Evolutionary conservation across 441 rosid genomes (phyloP), one percentile per base, ranked within the genome.

Genomic region (Croton laevigatus): DNA sequence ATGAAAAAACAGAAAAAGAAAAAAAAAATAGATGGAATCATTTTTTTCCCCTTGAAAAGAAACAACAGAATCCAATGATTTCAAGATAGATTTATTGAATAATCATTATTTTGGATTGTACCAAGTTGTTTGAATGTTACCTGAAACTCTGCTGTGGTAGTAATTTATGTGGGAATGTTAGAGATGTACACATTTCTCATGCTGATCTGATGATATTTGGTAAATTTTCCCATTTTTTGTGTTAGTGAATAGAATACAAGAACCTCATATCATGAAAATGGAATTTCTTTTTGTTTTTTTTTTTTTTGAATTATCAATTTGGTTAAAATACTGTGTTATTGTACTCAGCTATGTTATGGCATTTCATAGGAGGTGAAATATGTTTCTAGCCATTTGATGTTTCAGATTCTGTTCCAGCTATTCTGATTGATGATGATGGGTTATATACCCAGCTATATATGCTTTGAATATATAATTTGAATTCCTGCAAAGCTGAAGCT

Each of bases 401-500:
- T 27, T 27, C 32, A 27, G 32, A 27, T 59, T 69, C 64, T 44
- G 54, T 44, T 5, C 32, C n/a, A 34, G 36, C 58, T n/a, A 40
- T 54, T 5, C 10, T 23, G 3, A 32, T 54, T 54, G 59, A 9
- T 54, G 36, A 9, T 57, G 61, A 19, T 6, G 17, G 61, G 27
- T 27, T 7, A 2, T 27, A 36, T 23, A 11, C 32, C 5, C 32
- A 23, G 8, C 27, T 54, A 20, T n/a, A n/a, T n/a, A n/a, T 53
- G 2, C 58, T 19, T n/a, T 38, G 42, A 6, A 38, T 48, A 42
- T 37, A 58, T 42, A 42, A 55, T 58, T 58, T 69, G 27, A 68
- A 69, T 69, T 57, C 27, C 44, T 58, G 55, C 27, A 69, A 59
- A 44, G 72, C 13, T 32, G 64, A 58, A 9, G 55, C 64, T 57